Percentiles rank a stretch among this genome's conserved stretches.
Evolutionary conservation across 257 asterid genomes (phyloP).

Genomic region (Avicennia marina): DNA sequence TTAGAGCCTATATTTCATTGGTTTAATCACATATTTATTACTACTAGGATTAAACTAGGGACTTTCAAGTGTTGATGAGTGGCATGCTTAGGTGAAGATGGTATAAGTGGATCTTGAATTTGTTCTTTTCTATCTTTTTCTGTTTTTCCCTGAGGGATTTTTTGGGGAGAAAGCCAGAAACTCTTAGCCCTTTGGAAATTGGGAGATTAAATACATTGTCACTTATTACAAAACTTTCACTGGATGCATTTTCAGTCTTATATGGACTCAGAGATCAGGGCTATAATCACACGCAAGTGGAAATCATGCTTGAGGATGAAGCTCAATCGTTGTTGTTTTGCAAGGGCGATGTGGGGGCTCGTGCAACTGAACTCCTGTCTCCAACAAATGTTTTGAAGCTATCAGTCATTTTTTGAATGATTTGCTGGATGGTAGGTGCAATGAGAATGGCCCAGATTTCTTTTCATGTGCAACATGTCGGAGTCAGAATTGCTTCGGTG

Average conservation of each 20-base stretch:
- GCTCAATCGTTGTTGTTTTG: constrained; percentile 20
- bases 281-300: constrained; percentile 67
- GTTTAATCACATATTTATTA: not conserved
- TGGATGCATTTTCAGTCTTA: constrained; percentile 49
- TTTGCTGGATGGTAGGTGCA: constrained; percentile 24
- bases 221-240: not conserved
- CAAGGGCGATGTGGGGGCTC: constrained; percentile 25
- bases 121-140: too few species aligned
- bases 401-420: constrained; percentile 20
- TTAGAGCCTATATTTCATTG: not conserved
- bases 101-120: too few species aligned
- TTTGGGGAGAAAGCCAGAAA: not conserved
- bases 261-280: constrained; percentile 93
- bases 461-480: constrained; percentile 26
- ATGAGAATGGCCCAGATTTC: constrained; percentile 19
- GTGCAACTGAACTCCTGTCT: constrained; percentile 19
- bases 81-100: too few species aligned
- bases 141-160: too few species aligned
- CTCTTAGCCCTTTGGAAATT: not conserved
- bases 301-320: constrained; percentile 46
- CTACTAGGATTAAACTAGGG: too few species aligned
- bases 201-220: not conserved
- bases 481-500: constrained; percentile 24
- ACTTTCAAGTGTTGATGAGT: too few species aligned
- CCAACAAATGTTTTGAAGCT: constrained; percentile 31